Evolutionary conservation across 176 grass and related monocot genomes (phyloP).

Genomic region (Thalia dealbata): DNA sequence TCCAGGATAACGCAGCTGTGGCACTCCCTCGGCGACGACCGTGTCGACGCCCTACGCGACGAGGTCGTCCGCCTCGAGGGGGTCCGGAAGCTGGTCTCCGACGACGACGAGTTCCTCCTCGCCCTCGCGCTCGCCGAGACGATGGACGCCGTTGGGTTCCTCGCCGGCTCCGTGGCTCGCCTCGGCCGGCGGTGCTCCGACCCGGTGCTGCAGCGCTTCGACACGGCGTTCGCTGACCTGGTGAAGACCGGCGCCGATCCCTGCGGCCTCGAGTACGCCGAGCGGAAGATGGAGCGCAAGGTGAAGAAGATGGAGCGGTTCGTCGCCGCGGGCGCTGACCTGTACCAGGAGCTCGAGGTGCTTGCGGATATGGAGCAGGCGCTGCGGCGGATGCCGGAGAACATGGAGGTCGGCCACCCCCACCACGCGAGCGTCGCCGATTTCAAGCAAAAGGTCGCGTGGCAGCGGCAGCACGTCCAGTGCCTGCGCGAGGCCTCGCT

Average conservation of each 20-base stretch:
- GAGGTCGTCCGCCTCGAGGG: conserved; percentile 50
- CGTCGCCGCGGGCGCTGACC: conserved; percentile 30
- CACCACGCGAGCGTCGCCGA: conserved; percentile 2
- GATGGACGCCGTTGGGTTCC: conserved; percentile 18
- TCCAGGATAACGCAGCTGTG: conserved; percentile 42
- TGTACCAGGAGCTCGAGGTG: conserved; percentile 68
- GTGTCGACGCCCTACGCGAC: conserved; percentile 25
- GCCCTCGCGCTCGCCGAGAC: conserved; percentile 44
- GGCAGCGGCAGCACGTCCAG: conserved; percentile 64
- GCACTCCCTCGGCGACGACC: conserved; percentile 40
- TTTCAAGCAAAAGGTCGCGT: conserved; percentile 31
- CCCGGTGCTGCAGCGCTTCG: conserved; percentile 48
- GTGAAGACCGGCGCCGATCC: conserved; percentile 32
- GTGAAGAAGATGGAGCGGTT: conserved; percentile 75
- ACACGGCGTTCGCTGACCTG: conserved; percentile 33
- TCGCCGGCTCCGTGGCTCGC: conserved; percentile 24
- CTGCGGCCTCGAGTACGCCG: conserved; percentile 38
- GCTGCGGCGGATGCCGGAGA: conserved; percentile 10
- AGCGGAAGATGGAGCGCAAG: conserved; percentile 69
- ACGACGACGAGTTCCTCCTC: conserved; percentile 46
- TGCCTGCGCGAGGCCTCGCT: conserved; percentile 49
- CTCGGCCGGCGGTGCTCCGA: conserved; percentile 42
- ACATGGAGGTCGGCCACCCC: neutral
- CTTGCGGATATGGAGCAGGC: conserved; percentile 62
- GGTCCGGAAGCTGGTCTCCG: conserved; percentile 40